phyloP scores from a whole-genome alignment of 75 land plant genomes.

The Picea sitchensis region DNA sequence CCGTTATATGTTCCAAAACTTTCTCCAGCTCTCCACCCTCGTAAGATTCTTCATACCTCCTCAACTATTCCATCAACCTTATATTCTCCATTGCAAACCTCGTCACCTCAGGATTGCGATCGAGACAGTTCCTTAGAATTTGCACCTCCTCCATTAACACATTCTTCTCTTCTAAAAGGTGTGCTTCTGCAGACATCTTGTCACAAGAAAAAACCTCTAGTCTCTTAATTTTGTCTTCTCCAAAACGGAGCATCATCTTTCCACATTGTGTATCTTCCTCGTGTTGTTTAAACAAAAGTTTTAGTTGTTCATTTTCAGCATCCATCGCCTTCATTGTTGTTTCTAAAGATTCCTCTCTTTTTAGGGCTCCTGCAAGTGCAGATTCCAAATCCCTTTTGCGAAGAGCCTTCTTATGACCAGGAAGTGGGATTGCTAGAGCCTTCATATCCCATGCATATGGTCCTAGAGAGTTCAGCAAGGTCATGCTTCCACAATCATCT shows the following conservation, averaged over 20 bases:
- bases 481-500: constrained; percentile 17
- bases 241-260: constrained; percentile 89
- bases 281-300: constrained; percentile 77
- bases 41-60: constrained; percentile 42
- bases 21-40: too few species aligned
- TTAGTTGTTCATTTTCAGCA: constrained; percentile 66
- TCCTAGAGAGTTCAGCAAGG: constrained; percentile 40
- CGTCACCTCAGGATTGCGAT: constrained; percentile 84
- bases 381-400: constrained; percentile 64
- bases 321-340: constrained; percentile 52
- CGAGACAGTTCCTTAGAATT: constrained; percentile 52
- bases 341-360: constrained; percentile 77
- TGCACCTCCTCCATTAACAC: constrained; percentile 70
- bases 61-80: constrained; percentile 75
- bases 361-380: constrained; percentile 71
- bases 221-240: constrained; percentile 85
- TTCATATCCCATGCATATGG: constrained; percentile 40
- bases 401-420: constrained; percentile 36
- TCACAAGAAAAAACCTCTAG: constrained; percentile 69
- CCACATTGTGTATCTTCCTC: constrained; percentile 80
- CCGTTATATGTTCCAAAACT: too few species aligned
- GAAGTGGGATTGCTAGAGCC: constrained; percentile 51
- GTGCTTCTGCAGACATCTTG: constrained; percentile 61
- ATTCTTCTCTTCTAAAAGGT: constrained; percentile 70
- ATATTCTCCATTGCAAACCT: constrained; percentile 99